A percentile compares a stretch with the other conserved stretches of the same genome.
phyloP scores from a whole-genome alignment of 148 eudicot species.

The Fagopyrum homotropicum region DNA sequence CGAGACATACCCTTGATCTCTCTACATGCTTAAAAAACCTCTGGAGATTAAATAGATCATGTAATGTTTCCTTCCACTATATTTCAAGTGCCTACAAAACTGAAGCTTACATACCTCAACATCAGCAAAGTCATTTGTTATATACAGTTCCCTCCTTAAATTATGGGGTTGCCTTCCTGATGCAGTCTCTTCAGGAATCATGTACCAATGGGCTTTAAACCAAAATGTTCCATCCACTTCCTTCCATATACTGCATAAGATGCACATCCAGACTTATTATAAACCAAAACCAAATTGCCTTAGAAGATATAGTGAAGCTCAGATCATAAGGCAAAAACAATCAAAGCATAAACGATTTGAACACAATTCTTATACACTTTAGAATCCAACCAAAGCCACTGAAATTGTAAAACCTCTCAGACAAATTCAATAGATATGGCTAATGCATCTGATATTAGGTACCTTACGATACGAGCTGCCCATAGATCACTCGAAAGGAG shows the following conservation, averaged over 20 bases:
- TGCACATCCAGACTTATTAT: neutral
- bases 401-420: neutral
- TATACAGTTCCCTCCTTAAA: slow-evolving; percentile 82
- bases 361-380: neutral
- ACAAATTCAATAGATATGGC: neutral
- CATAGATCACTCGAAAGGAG: slow-evolving; percentile 86
- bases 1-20: neutral
- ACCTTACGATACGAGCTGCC: slow-evolving; percentile 93
- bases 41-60: neutral
- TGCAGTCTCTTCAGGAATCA: slow-evolving; percentile 92
- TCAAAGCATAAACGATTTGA: neutral
- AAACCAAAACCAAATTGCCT: neutral
- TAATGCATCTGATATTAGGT: neutral
- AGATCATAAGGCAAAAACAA: neutral
- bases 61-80: neutral
- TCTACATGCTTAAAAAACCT: neutral
- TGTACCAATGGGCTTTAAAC: slow-evolving; percentile 87
- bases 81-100: neutral
- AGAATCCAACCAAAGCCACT: neutral
- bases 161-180: slow-evolving; percentile 95
- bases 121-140: slow-evolving; percentile 83
- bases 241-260: slow-evolving; percentile 66
- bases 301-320: neutral
- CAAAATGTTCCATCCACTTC: slow-evolving; percentile 84
- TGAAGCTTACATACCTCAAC: slow-evolving; percentile 49